These are phyloP conservation scores for Trichosanthes truncata DNA, from an alignment of 306 rosid species.

Conservation along the genomic window DNA sequence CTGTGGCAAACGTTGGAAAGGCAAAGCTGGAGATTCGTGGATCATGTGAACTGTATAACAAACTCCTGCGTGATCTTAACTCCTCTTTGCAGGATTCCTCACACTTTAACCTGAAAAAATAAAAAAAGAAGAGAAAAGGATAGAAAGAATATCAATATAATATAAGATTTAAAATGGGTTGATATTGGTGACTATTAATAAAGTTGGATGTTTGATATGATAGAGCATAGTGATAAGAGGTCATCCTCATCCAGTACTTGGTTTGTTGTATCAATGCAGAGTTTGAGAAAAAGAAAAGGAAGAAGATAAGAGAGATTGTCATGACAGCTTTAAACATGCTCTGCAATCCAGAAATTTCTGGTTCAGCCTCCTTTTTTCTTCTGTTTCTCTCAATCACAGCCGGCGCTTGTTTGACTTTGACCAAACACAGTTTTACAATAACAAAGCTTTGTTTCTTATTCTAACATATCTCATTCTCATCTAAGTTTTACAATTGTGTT, in stretches of 20 bases:
- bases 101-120: not conserved
- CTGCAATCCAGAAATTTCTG: not conserved
- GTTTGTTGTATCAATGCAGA: not conserved
- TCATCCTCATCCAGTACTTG: not conserved
- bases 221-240: not conserved
- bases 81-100: constrained; percentile 30
- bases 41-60: constrained; percentile 61
- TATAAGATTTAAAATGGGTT: not conserved
- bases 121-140: not conserved
- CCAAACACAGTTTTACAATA: not conserved
- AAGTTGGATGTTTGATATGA: not conserved
- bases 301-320: not conserved
- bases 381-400: not conserved
- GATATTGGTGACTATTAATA: not conserved
- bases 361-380: not conserved
- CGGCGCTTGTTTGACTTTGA: not conserved
- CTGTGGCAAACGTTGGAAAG: constrained; percentile 47
- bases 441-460: not conserved
- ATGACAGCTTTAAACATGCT: constrained; percentile 1
- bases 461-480: not conserved
- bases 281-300: not conserved
- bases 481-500: not conserved
- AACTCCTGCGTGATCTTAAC: constrained; percentile 44
- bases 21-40: constrained; percentile 37
- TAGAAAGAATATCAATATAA: not conserved